Evolutionary conservation across 2,329 filamentous ascomycete genomes (phyloP), one percentile per base, ranked within the genome.

Genomic region (Fusarium sp.): DNA sequence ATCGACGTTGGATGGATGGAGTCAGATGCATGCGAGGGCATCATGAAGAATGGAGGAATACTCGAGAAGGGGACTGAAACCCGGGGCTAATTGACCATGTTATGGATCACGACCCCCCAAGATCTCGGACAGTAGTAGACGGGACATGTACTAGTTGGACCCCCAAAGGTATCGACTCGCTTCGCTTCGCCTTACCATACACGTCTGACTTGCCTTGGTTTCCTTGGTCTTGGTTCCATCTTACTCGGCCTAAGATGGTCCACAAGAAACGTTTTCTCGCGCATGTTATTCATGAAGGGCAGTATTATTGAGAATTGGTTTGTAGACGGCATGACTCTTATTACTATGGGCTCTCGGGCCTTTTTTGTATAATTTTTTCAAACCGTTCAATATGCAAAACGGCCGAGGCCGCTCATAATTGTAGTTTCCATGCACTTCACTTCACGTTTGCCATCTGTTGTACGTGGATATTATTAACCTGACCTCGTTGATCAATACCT

Each of bases 401-500:
- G 45, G 45, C 20, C 40, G 2, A 13, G 47, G 27, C 3, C 31
- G 9, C 5, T 13, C 9, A 11, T 11, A 31, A 52, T 24, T 34
- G 14, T 54, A 11, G 27, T 59, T 54, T 10, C 10, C 16, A 6
- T 35, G 6, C 6, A 14, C 54, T 37, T 16, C 13, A 31, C 22
- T 27, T 62, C 34, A 62, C 20, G 16, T 62, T 62, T 60, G 59
- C 20, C 29, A 34, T 31, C 45, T 50, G 16, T 18, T 50, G 45
- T 50, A 50, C 24, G 29, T 50, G 45, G 47, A 52, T 29, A 50
- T 38, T 27, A 24, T 34, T 35, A 35, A 29, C 57, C 27, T 42
- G 57, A 54, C 50, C 38, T 40, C 50, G 71, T 38, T 72, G 71
- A 74, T 74, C 64, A 45, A 72, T 74, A 31, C 71, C 52, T 34